Percentiles rank a stretch among this genome's conserved stretches.
Evolutionary conservation across 2,329 filamentous ascomycete genomes (phyloP).

Genomic region (Tothia fuscella): DNA sequence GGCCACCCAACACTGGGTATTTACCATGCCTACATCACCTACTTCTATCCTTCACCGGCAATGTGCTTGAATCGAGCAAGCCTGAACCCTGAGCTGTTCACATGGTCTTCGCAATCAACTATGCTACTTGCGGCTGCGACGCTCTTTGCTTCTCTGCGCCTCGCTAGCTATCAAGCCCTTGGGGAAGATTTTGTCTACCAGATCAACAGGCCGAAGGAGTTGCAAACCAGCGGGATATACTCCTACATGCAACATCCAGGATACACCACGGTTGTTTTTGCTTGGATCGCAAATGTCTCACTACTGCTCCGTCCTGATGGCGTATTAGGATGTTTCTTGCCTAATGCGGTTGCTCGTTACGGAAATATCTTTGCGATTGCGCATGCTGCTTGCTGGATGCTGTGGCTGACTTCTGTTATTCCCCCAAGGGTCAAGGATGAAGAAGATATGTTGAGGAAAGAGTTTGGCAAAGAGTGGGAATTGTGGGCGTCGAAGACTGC

Average conservation of each 20-base stretch:
- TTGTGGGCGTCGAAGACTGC: neutral
- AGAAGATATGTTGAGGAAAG: slow-evolving; percentile 4
- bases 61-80: neutral
- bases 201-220: neutral
- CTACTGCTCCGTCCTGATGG: neutral
- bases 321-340: neutral
- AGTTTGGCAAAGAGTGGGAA: neutral
- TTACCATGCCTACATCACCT: slow-evolving; percentile 3
- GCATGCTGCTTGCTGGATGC: neutral
- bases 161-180: neutral
- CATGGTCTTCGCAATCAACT: neutral
- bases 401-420: neutral
- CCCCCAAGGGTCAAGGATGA: slow-evolving; percentile 1
- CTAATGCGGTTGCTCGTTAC: neutral
- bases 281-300: slow-evolving; percentile 1
- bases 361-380: neutral
- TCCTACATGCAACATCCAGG: slow-evolving; percentile 2
- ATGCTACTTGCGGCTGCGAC: neutral
- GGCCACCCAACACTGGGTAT: slow-evolving; percentile 3
- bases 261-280: neutral
- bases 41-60: neutral
- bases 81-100: slow-evolving; percentile 1
- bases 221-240: neutral
- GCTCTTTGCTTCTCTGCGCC: neutral
- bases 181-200: slow-evolving; percentile 5